Evolutionary conservation across 164 flowering plant species (phyloP), one percentile per base, ranked within the genome.

Genomic region (Paratinospora sagittata): DNA sequence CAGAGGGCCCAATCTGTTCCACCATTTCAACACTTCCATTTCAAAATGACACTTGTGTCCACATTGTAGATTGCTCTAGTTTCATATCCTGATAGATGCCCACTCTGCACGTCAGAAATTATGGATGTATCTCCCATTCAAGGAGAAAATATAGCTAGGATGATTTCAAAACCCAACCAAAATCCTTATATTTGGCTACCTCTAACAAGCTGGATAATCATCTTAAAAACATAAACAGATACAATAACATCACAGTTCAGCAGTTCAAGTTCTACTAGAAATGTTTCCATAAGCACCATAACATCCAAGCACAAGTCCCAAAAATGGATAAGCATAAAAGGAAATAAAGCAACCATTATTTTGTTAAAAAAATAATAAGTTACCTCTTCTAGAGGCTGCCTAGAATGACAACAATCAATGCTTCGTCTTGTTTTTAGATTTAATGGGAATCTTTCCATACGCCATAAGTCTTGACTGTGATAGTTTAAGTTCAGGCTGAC

Each of bases 391-490:
- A 52, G 4, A 7, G 62, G 12, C 5, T 30, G 65, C 8, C 52
- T 27, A 26, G 36, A 66, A 9, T 47, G 23, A 13, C 55, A 14
- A 19, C 11, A 17, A 45, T 82, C 76, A 82, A 57, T 77, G 76
- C 63, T 85, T 86, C 60, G 70, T 70, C 76, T 81, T 84, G 3
- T 55, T 74, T 74, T 78, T 87, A 9, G 90, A 16, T 52, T 82
- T 77, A 12, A 83, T 23, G 16, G 85, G 72, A 7, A 80, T 72
- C 72, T 81, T 81, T 71, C 89, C 91, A 80, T 88, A 92, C 14
- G 87, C 88, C 65, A 52, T 26, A n/a, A 77, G 85, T 76, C 94
- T 84, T 0, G 79, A 66, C 8, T 75, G 69, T 21, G 96, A 79
- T 61, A 87, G 60, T 60, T 88, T 89, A 9, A 81, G 80, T 72